Evolutionary conservation across 1,139 yeast genomes (phyloP), one percentile per base, ranked within the genome.

Genomic region (Taphrina betulina): DNA sequence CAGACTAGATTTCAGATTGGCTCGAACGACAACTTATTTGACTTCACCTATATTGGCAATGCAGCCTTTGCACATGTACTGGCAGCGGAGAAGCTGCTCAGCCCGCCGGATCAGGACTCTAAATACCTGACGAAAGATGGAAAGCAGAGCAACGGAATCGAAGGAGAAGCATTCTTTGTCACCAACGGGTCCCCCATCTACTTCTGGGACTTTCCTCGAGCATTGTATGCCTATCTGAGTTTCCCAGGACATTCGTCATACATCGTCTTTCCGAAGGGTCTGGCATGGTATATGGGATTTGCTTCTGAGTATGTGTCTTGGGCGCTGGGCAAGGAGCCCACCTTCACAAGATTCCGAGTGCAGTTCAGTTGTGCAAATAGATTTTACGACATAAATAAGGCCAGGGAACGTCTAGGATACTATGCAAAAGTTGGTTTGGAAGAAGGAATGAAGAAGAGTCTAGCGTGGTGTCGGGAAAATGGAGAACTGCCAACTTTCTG

Each of bases 1-100:
- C 97, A 92, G 69, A 85, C 92, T 33, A 85, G 85, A 69, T 88
- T 87, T 70, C 98, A 94, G 70, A 76, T 94, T 52, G 98, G 99
- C 62, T 92, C 87, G 69, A 94, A 94, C 71, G 81, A 85, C 69
- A 92, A 92, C 67, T 72, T 94, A 59, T 94, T 92, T 66, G 99
- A 94, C 68, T 89, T 95, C 85, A 89, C 97, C 0, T 94, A 89
- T 66, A 98, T 85, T n/a, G 97, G 96, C n/a, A 94, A 94, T 69
- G 97, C 94, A 20, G 98, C 98, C 0, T 95, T 89, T 71, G 84
- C 96, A 3, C 99, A 94, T 70, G 89, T 92, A 7, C 74, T 92
- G 56, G 98, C 97, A 1, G 95, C 96, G 1, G 75, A 84, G 64
- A 82, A 82, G 69, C 71, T 90, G 17, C 71, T 88, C 54, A 66